Percentiles rank a stretch among this genome's conserved stretches.
Conservation (phyloP, 1,284 basidiomycete species). For the Phylloboletellus chloephorus region DNA sequence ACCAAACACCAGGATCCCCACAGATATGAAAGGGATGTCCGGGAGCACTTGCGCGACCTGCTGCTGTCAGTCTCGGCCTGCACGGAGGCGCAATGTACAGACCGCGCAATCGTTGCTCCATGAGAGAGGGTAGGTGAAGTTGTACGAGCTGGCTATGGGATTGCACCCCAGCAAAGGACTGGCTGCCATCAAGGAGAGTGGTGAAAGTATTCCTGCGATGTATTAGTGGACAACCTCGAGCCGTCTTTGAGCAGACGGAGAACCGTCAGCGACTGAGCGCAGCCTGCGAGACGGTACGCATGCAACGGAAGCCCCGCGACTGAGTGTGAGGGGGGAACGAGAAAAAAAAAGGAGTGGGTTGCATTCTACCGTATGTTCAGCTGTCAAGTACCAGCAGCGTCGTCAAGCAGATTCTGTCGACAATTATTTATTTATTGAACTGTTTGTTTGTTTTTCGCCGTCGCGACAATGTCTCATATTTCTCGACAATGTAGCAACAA, state of each 20-base stretch:
- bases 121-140: constrained; percentile 24
- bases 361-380: too few species aligned
- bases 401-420: too few species aligned
- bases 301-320: neutral
- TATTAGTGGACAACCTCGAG: constrained; percentile 4
- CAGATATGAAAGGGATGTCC: constrained; percentile 63
- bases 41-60: constrained; percentile 57
- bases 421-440: too few species aligned
- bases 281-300: neutral
- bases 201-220: constrained; percentile 8
- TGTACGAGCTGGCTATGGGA: constrained; percentile 19
- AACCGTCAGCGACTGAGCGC: constrained; percentile 4
- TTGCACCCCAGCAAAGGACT: constrained; percentile 13
- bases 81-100: constrained; percentile 7
- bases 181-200: constrained; percentile 21
- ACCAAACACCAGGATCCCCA: constrained; percentile 63
- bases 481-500: neutral
- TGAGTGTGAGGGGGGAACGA: too few species aligned
- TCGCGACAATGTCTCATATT: too few species aligned
- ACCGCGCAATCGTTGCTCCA: constrained; percentile 36
- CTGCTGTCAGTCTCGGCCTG: constrained; percentile 10
- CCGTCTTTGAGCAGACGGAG: constrained; percentile 6
- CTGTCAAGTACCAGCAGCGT: too few species aligned
- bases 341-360: too few species aligned
- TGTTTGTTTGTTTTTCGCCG: too few species aligned